Evolutionary conservation across 2,329 filamentous ascomycete species (phyloP), one percentile per base, ranked within the genome.

Genomic region (Fusarium brachygibbosum): DNA sequence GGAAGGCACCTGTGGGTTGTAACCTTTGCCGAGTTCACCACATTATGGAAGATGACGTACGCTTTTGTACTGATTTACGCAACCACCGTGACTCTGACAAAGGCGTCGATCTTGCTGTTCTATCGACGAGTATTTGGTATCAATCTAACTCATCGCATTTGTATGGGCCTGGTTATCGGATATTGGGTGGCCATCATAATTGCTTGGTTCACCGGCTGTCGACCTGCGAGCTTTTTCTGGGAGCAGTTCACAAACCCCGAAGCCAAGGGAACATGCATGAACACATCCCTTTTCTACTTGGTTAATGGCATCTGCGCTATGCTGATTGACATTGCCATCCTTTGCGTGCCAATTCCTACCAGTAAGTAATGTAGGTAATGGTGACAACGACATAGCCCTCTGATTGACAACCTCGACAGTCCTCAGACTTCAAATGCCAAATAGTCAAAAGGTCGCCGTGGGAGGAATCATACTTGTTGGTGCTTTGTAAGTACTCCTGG

Each of bases 171-270:
- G 4, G 48, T 53, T 6, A 17, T 53, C 21, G 55, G 29, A 25
- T 58, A 52, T 29, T 58, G 49, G 38, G 32, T 58, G 16, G 46
- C 48, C 23, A 53, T 58, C n/a, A 42, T 53, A 1, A 53, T 51
- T 32, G 55, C 55, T 31, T 53, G 55, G 55, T 38, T 58, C 16
- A 19, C 48, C 3, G 55, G 55, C 13, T 58, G 55, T 28, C 55
- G 55, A 6, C 55, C 48, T 16, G 55, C 48, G 4, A 52, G 45
- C 37, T 58, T 28, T 40, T 58, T 58, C 31, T 58, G 55, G 55
- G 55, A 53, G 29, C 55, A 58, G 14, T 58, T 58, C 17, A 53
- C 55, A 11, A 29, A 44, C 8, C 55, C 55, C 1, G 19, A 23
- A 12, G 38, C 55, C 4, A 5, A 16, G 3, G 55, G 53, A 16